These are phyloP conservation scores for Stromatinia cepivora DNA, from an alignment of 2,329 filamentous ascomycete species.

Conservation along the genomic window DNA sequence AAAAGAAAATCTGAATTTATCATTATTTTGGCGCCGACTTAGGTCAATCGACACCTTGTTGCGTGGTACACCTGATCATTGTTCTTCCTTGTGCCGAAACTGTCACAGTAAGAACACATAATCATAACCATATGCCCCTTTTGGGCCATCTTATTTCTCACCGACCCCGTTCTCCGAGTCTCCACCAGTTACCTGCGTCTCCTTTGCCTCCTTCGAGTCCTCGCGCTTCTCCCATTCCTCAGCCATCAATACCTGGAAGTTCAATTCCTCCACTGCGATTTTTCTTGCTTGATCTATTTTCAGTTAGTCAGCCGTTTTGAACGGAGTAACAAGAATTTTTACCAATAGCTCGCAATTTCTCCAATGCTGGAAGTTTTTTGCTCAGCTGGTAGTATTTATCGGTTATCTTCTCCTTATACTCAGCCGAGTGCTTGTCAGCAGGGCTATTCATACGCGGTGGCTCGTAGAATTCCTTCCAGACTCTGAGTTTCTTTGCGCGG, in stretches of 20 bases:
- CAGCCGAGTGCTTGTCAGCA: background rate
- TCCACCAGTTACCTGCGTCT: background rate
- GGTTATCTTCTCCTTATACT: background rate
- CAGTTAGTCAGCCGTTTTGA: background rate
- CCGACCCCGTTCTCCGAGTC: too few species aligned
- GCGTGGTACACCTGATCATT: background rate
- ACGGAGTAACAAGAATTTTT: background rate
- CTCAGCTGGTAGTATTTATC: background rate
- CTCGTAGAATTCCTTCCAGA: background rate
- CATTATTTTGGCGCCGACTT: background rate
- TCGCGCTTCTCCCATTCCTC: background rate
- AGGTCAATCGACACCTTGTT: background rate
- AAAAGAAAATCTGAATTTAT: background rate
- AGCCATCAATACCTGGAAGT: background rate
- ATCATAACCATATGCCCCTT: background rate
- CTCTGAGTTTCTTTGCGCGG: background rate
- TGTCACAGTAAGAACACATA: background rate
- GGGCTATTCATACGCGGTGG: background rate
- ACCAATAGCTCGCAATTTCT: slow-evolving; percentile 4
- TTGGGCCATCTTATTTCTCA: background rate
- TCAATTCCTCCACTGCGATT: background rate
- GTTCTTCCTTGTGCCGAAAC: background rate
- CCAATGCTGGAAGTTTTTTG: background rate
- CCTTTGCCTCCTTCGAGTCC: background rate
- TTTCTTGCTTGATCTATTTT: background rate